Evolutionary conservation across 2,329 filamentous ascomycete species (phyloP).

Genomic region (Pseudocercospora crystallina): DNA sequence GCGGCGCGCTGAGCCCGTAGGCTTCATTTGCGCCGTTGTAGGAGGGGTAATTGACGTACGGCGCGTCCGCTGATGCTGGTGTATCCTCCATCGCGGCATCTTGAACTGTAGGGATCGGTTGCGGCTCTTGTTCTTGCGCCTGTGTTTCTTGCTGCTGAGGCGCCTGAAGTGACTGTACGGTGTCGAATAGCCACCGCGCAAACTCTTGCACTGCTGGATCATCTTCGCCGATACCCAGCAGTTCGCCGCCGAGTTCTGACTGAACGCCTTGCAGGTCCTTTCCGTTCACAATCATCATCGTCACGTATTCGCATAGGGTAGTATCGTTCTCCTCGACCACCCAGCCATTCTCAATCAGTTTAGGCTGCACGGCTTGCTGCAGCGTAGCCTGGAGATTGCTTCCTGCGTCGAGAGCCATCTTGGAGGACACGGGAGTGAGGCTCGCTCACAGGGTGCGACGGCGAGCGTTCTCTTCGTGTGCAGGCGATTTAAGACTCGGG

Average conservation of each 20-base stretch:
- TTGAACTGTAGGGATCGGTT: constrained; percentile 36
- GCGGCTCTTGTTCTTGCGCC: constrained; percentile 21
- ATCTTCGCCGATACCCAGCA: constrained; percentile 78
- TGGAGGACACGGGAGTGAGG: too few relatives aligned
- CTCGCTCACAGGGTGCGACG: too few relatives aligned
- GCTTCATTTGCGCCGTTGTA: neutral
- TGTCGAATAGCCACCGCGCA: constrained; percentile 88
- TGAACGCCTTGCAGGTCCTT: constrained; percentile 90
- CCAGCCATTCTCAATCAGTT: constrained; percentile 92
- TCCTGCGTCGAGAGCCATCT: constrained; percentile 61
- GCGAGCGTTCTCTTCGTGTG: too few relatives aligned
- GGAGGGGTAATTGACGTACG: constrained; percentile 38
- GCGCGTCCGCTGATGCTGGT: constrained; percentile 39
- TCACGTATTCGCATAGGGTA: constrained; percentile 90
- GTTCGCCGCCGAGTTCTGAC: constrained; percentile 80
- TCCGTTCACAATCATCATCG: constrained; percentile 94
- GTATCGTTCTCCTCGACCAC: constrained; percentile 76
- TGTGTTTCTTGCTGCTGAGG: constrained; percentile 26
- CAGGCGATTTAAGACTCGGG: too few relatives aligned
- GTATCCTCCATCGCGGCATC: constrained; percentile 73
- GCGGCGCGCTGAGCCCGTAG: too few relatives aligned
- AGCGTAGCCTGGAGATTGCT: constrained; percentile 84
- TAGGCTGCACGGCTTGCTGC: constrained; percentile 79
- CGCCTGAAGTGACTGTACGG: constrained; percentile 67
- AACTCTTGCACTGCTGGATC: constrained; percentile 82